phyloP scores from a whole-genome alignment of 164 flowering plant species.

The Vitis rotundifolia region DNA sequence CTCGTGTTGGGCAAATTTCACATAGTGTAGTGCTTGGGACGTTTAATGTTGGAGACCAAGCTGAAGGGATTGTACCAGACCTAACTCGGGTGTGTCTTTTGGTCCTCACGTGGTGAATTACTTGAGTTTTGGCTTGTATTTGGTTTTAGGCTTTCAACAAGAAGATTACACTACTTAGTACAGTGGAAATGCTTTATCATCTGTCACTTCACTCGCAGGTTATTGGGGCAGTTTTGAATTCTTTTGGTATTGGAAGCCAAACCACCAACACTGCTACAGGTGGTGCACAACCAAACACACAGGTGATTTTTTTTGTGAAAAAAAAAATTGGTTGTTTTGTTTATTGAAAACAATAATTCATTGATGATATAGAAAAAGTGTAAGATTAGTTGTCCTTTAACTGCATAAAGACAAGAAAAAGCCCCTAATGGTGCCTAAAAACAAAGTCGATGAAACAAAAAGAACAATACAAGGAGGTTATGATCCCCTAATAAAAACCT shows the following conservation, averaged over 20 bases:
- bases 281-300: constrained; percentile 25
- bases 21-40: constrained; percentile 95
- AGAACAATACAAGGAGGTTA: no score
- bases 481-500: no score
- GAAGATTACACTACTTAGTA: background rate
- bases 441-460: no score
- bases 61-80: constrained; percentile 73
- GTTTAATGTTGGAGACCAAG: constrained; percentile 83
- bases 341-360: no score
- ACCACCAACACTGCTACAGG: constrained; percentile 30
- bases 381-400: no score
- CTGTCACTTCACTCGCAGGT: constrained; percentile 47
- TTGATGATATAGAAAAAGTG: no score
- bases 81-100: constrained; percentile 57
- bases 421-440: no score
- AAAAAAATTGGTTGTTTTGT: no score
- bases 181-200: background rate
- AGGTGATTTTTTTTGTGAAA: no score
- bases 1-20: constrained; percentile 77
- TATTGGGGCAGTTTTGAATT: constrained; percentile 85
- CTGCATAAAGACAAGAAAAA: no score
- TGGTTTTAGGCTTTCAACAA: background rate
- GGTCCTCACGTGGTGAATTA: no score
- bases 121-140: background rate
- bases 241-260: constrained; percentile 72